Evolutionary conservation across 148 eudicot genomes (phyloP), one percentile per base, ranked within the genome.

Genomic region (Diospyros kaki): DNA sequence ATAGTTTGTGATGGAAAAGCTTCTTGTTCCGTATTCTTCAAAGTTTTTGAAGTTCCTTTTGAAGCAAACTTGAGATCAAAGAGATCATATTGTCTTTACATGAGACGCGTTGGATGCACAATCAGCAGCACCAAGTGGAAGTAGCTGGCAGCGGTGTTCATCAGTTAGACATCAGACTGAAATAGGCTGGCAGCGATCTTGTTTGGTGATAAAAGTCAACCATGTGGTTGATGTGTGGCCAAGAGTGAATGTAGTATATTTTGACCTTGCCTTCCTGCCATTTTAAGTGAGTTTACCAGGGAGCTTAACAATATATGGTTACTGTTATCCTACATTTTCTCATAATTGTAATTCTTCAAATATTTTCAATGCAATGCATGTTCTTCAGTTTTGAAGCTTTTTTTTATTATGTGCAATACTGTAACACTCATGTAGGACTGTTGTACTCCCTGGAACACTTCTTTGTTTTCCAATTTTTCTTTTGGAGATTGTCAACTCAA

Each of bases 1-100:
- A 75, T 87, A 73, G 77, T 69, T 7, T 41, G 66, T 4, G 28
- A 64, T 6, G 41, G 43, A 60, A 46, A 41, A 64, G 69, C 50
- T 18, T 53, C 64, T 80, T 69, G 59, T 18, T 40, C 38, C 55
- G 9, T 15, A 1, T 58, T 42, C 72, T 78, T 48, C 28, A 59
- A 46, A 40, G 38, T 58, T 78, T 50, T 18, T 10, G 58, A 46
- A 73, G 76, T 73, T 66, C 13, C 18, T 67, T 67, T 40, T 14
- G 6, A 68, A 51, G 77, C 42, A 40, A 68, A 65, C 60, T 45
- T 64, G 71, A 70, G 38, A 39, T 17, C 42, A 15, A 53, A 61
- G 51, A 43, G 28, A 43, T 46, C 4, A 10, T 58, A 4, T 28
- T 68, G 62, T 28, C 50, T 66, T 68, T 55, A 67, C 45, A 13